phyloP scores from a whole-genome alignment of 768 basidiomycete species.

The Leccinum variicolor region DNA sequence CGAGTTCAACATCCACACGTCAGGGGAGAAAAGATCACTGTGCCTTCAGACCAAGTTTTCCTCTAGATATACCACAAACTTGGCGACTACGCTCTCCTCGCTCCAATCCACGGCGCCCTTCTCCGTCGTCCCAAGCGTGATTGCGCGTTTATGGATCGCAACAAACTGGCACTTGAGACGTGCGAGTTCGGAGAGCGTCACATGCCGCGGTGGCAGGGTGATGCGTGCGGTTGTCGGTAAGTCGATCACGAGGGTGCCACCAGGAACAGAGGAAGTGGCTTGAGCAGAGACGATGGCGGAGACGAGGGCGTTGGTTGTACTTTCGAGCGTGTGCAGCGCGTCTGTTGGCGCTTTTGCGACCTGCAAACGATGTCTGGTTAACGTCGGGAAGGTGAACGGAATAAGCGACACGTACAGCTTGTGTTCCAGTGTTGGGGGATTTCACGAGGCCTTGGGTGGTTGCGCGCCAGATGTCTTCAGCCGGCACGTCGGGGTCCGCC shows the following conservation, averaged over 20 bases:
- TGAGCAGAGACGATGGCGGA: slow-evolving; percentile 68
- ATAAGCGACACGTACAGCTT: slow-evolving; percentile 46
- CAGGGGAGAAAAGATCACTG: slow-evolving; percentile 18
- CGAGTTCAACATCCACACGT: not conserved
- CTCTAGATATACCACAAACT: slow-evolving; percentile 70
- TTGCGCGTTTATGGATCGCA: slow-evolving; percentile 83
- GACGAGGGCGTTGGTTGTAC: slow-evolving; percentile 67
- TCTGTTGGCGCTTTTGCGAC: slow-evolving; percentile 81
- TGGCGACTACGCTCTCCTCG: slow-evolving; percentile 63
- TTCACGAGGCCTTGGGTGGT: slow-evolving; percentile 77
- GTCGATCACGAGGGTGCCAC: slow-evolving; percentile 38
- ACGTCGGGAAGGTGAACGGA: not conserved
- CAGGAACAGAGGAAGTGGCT: slow-evolving; percentile 42
- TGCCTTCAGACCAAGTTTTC: slow-evolving; percentile 50
- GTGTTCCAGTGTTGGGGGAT: slow-evolving; percentile 84
- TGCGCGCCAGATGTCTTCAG: slow-evolving; percentile 74
- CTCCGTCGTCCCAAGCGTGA: slow-evolving; percentile 78
- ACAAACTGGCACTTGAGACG: slow-evolving; percentile 91
- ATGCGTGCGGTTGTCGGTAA: slow-evolving; percentile 47
- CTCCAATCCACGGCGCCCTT: slow-evolving; percentile 75
- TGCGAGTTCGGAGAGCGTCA: slow-evolving; percentile 87
- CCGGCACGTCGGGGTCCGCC: slow-evolving; percentile 64
- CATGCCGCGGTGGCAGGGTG: slow-evolving; percentile 60
- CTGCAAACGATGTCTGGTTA: slow-evolving; percentile 35
- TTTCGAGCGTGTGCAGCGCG: slow-evolving; percentile 83